phyloP scores from a whole-genome alignment of 2,329 filamentous ascomycete species.

The Ampelomyces quisqualis region DNA sequence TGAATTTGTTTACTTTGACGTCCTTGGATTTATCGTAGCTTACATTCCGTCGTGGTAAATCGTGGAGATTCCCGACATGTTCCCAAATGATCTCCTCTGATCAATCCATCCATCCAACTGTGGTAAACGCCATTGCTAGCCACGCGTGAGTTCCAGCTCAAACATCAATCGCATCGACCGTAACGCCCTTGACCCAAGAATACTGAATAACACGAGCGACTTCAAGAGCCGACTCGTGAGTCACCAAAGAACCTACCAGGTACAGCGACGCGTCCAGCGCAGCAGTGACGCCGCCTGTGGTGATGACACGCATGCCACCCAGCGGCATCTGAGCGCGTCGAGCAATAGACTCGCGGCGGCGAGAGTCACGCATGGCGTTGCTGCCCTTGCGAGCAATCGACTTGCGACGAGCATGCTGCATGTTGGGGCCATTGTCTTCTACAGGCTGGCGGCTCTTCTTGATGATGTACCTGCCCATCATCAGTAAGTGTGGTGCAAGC shows the following conservation, averaged over 20 bases:
- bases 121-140: conserved; percentile 29
- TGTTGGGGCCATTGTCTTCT: conserved; percentile 58
- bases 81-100: conserved; percentile 22
- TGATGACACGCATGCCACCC: conserved; percentile 70
- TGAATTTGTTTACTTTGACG: conserved; percentile 17
- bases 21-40: conserved; percentile 28
- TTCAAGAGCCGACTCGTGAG: conserved; percentile 72
- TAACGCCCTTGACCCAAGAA: conserved; percentile 81
- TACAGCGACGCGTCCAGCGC: conserved; percentile 84
- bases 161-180: conserved; percentile 82
- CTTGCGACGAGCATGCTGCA: conserved; percentile 44
- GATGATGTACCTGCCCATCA: conserved; percentile 77
- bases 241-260: conserved; percentile 79
- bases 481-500: conserved; percentile 42
- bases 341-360: conserved; percentile 77
- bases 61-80: conserved; percentile 28
- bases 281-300: conserved; percentile 73
- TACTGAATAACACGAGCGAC: conserved; percentile 76
- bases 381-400: conserved; percentile 70
- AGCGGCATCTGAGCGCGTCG: conserved; percentile 75
- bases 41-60: conserved; percentile 33
- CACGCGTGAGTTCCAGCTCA: conserved; percentile 47
- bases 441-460: conserved; percentile 54
- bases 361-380: conserved; percentile 75
- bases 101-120: conserved; percentile 22